These are phyloP conservation scores for Phytopythium vexans DNA, from an alignment of 352 stramenopile species.

Conservation along the genomic window DNA sequence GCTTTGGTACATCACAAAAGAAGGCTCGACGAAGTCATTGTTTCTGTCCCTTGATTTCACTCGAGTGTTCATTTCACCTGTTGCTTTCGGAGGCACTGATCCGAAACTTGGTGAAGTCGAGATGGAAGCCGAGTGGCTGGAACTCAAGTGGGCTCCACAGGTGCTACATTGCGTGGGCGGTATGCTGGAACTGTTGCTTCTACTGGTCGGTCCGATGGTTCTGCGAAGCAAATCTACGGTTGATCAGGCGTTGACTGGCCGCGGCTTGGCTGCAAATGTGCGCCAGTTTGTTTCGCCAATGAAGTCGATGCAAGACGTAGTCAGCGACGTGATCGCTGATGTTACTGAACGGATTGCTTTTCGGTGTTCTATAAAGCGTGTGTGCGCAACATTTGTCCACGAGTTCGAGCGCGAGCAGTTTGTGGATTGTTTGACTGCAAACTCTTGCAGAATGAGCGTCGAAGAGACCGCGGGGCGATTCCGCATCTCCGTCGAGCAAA, in stretches of 20 bases:
- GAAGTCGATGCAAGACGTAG: slow-evolving; percentile 34
- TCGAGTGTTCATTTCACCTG: slow-evolving; percentile 54
- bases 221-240: not conserved
- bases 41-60: slow-evolving; percentile 70
- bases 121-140: slow-evolving; percentile 75
- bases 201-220: not conserved
- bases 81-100: slow-evolving; percentile 33
- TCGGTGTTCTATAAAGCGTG: slow-evolving; percentile 55
- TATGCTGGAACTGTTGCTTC: slow-evolving; percentile 35
- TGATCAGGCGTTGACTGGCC: not conserved
- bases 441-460: slow-evolving; percentile 59
- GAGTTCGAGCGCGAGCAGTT: slow-evolving; percentile 17
- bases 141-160: slow-evolving; percentile 64
- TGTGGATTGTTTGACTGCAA: slow-evolving; percentile 61
- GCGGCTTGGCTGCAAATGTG: slow-evolving; percentile 1
- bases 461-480: slow-evolving; percentile 50
- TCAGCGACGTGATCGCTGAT: not conserved
- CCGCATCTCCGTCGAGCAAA: slow-evolving; percentile 46
- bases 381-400: slow-evolving; percentile 49
- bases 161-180: slow-evolving; percentile 63
- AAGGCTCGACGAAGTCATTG: slow-evolving; percentile 15
- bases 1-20: slow-evolving; percentile 26
- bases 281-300: slow-evolving; percentile 26
- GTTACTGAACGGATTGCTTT: slow-evolving; percentile 48
- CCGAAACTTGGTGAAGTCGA: slow-evolving; percentile 47